A percentile compares a stretch with the other conserved stretches of the same genome.
Conservation (phyloP, 345 rosid genomes). For the Cardamine chenopodiifolia region DNA sequence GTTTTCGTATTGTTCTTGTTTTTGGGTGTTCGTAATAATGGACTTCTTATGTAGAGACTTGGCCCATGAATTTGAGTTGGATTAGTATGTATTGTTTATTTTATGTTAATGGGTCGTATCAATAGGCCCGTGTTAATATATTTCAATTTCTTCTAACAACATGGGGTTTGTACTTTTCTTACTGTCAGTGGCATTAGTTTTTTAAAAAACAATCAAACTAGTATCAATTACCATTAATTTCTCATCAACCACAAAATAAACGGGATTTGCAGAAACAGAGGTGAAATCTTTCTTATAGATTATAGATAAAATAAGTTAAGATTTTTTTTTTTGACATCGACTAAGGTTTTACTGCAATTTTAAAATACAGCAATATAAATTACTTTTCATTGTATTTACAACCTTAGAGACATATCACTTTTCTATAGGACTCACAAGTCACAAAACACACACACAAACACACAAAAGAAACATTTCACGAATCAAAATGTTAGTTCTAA, state of each 20-base stretch:
- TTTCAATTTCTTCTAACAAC: not conserved
- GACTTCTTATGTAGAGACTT: not conserved
- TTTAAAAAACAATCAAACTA: not conserved
- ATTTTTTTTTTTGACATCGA: not conserved
- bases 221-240: not conserved
- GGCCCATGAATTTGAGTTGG: not conserved
- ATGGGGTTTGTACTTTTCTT: not conserved
- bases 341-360: not conserved
- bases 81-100: conserved; percentile 7
- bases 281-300: not conserved
- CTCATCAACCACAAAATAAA: not conserved
- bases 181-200: not conserved
- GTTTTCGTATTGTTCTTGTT: conserved; percentile 4
- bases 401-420: conserved; percentile 15
- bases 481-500: conserved; percentile 32
- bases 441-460: conserved; percentile 11
- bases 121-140: conserved; percentile 5
- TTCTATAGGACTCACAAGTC: conserved; percentile 21
- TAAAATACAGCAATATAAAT: not conserved
- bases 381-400: conserved; percentile 32
- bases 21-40: conserved; percentile 11
- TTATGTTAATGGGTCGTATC: not conserved
- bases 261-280: not conserved
- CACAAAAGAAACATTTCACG: not conserved
- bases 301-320: not conserved